Evolutionary conservation across 176 grass and related monocot genomes (phyloP), one percentile per base, ranked within the genome.

Genomic region (Ananas comosus): DNA sequence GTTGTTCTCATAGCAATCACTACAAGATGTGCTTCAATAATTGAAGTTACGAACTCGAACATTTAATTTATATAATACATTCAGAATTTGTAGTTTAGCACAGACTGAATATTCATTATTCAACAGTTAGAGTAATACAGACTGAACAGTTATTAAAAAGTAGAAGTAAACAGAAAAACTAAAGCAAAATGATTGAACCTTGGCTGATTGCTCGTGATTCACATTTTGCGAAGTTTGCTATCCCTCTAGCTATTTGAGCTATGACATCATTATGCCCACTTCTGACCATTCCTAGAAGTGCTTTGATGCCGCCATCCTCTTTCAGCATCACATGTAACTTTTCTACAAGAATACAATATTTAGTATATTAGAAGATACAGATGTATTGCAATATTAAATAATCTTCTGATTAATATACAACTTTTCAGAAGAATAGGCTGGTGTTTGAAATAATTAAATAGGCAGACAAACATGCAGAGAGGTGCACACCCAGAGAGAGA

Each of bases 151-250:
- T 19, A 74, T 42, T 2, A 81, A 51, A n/a, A 11, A 69, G 14
- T 5, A n/a, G 4, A 50, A 11, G 4, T 21, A 64, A 6, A 76
- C 3, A 57, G 16, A n/a, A 24, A 33, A 21, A 19, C 28, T 0
- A 7, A 58, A 67, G 5, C 25, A 18, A 66, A 4, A 82, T 50
- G 11, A 29, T 58, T 47, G 74, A 57, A 97, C 93, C 93, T 83
- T 96, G 88, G 71, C 73, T 87, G 63, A 83, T 87, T 73, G 82
- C 79, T 66, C 89, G 86, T 63, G 93, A 97, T 97, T 97, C 93
- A 85, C 84, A 92, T 83, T 97, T 97, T 75, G 89, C 93, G 74
- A 90, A 92, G 71, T 97, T 97, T 53, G 93, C 83, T n/a, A 97
- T 83, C 69, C 93, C 93, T 74, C 93, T 78, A 79, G 93, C 89